phyloP scores from a whole-genome alignment of 2,329 filamentous ascomycete genomes.

The Ascochyta fabae region DNA sequence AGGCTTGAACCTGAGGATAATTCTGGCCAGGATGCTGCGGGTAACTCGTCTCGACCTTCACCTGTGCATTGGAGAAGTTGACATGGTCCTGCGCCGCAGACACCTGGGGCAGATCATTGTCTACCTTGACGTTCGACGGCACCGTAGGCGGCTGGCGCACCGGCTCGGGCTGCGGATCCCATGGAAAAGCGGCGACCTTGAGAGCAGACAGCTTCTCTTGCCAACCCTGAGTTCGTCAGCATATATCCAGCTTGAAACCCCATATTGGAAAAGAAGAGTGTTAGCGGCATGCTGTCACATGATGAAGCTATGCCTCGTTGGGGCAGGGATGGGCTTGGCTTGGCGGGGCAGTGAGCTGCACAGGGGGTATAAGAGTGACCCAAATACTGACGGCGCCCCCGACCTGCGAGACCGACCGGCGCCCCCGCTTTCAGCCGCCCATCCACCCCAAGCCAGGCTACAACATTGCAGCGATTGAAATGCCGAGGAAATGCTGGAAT shows the following conservation, averaged over 20 bases:
- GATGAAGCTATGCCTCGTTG: slow-evolving; percentile 43
- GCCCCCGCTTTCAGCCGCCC: slow-evolving; percentile 52
- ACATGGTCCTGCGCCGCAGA: slow-evolving; percentile 37
- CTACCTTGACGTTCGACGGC: slow-evolving; percentile 50
- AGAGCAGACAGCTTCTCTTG: slow-evolving; percentile 87
- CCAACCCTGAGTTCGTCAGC: slow-evolving; percentile 73
- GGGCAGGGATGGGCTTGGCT: slow-evolving; percentile 41
- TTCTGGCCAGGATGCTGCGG: slow-evolving; percentile 36
- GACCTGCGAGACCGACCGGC: slow-evolving; percentile 44
- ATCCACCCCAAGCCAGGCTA: slow-evolving; percentile 34
- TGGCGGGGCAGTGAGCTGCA: slow-evolving; percentile 46
- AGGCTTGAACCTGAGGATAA: slow-evolving; percentile 39
- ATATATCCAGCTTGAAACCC: slow-evolving; percentile 6
- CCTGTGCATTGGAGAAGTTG: slow-evolving; percentile 48
- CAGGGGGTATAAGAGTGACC: slow-evolving; percentile 56
- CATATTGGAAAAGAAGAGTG: slow-evolving; percentile 5
- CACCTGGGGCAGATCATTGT: slow-evolving; percentile 41
- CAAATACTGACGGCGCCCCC: slow-evolving; percentile 54
- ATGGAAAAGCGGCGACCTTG: slow-evolving; percentile 87
- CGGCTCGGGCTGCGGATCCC: slow-evolving; percentile 76
- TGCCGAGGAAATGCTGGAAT: slow-evolving; percentile 25
- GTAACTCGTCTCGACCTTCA: slow-evolving; percentile 59
- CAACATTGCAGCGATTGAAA: slow-evolving; percentile 26
- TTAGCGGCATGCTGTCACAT: slow-evolving; percentile 39
- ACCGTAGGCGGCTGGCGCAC: slow-evolving; percentile 55